These are phyloP conservation scores for Wallacemonas sp. DNA, from an alignment of 208 protist genomes.

Conservation along the genomic window DNA sequence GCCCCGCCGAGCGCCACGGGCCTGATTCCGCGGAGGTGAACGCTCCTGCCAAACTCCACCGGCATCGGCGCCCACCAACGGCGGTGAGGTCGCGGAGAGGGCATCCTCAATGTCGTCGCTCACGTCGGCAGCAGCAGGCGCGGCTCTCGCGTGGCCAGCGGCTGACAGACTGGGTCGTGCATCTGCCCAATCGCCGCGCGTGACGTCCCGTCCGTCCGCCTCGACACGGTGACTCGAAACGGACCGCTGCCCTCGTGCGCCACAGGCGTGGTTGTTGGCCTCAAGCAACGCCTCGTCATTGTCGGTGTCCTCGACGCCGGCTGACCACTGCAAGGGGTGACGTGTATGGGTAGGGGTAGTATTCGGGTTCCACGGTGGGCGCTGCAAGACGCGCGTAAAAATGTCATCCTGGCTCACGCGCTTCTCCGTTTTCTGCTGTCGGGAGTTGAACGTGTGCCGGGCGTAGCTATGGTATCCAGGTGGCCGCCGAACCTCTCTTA, in stretches of 20 bases:
- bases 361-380: neutral
- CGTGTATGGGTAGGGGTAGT: neutral
- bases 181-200: too few relatives aligned
- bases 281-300: neutral
- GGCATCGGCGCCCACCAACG: too few relatives aligned
- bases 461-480: conserved; percentile 3
- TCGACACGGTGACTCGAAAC: too few relatives aligned
- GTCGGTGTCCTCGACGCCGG: neutral
- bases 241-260: neutral
- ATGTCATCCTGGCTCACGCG: neutral
- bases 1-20: neutral
- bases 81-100: too few relatives aligned
- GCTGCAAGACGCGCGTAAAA: neutral
- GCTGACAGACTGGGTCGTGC: too few relatives aligned
- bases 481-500: neutral
- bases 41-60: too few relatives aligned
- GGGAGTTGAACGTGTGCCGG: conserved; percentile 5
- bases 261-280: neutral
- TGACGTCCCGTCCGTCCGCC: too few relatives aligned
- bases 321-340: neutral
- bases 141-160: too few relatives aligned
- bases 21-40: too few relatives aligned
- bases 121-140: too few relatives aligned
- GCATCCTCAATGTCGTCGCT: too few relatives aligned
- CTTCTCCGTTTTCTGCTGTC: conserved; percentile 2